These are phyloP conservation scores for Sechiopsis laciniata DNA, from an alignment of 306 rosid genomes.

Conservation along the genomic window DNA sequence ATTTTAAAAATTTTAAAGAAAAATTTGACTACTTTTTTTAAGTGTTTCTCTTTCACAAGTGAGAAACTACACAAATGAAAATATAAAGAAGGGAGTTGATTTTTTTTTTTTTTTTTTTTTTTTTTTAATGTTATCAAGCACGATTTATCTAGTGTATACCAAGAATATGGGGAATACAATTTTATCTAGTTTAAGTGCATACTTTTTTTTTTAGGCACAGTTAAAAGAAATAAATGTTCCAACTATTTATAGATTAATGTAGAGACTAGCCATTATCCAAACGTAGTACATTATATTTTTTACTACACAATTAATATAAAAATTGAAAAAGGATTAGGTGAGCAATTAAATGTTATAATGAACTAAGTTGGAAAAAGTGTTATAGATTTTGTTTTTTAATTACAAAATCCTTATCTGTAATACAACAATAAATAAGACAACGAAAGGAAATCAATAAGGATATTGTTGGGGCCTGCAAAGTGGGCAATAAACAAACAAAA, in stretches of 20 bases:
- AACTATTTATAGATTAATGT: too few relatives aligned
- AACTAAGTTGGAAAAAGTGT: neutral
- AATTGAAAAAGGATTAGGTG: neutral
- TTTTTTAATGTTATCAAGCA: too few relatives aligned
- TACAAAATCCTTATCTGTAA: conserved; percentile 5
- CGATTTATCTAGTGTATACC: too few relatives aligned
- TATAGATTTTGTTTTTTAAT: neutral
- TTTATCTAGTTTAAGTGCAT: too few relatives aligned
- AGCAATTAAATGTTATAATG: neutral
- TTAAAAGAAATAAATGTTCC: too few relatives aligned
- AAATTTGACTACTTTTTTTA: too few relatives aligned
- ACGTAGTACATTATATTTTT: neutral
- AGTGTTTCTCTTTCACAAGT: neutral
- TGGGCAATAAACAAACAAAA: conserved; percentile 13
- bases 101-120: too few relatives aligned
- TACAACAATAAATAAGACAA: conserved; percentile 8
- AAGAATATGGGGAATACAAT: too few relatives aligned
- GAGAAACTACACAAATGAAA: too few relatives aligned
- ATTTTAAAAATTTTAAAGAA: too few relatives aligned
- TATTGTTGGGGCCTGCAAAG: neutral
- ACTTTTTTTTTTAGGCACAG: too few relatives aligned
- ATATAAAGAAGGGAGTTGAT: too few relatives aligned
- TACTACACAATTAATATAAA: neutral
- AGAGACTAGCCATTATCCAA: neutral
- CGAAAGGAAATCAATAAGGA: neutral